Evolutionary conservation across 2,329 filamentous ascomycete genomes (phyloP).

Genomic region (Diaporthe sp.): DNA sequence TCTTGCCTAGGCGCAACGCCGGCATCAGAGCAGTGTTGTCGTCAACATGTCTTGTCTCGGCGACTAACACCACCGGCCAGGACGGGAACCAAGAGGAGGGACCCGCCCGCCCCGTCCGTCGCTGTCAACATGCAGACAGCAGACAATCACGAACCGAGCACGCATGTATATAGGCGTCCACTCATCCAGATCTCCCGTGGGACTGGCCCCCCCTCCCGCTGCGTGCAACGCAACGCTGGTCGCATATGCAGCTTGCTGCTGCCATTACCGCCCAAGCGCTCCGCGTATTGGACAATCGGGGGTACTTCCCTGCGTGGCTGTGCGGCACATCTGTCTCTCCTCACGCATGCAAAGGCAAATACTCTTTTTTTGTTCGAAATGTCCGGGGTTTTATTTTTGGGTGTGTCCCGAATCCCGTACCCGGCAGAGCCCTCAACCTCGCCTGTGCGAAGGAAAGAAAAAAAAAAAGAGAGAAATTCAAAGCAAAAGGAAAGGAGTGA

Average conservation of each 20-base stretch:
- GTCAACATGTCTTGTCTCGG: not conserved
- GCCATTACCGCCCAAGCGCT: conserved; percentile 29
- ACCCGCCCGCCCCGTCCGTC: not conserved
- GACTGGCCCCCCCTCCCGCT: conserved; percentile 16
- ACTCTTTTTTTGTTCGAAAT: not conserved
- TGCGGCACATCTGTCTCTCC: conserved; percentile 1
- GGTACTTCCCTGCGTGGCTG: conserved; percentile 10
- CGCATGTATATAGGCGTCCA: not conserved
- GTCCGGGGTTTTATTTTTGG: conserved; percentile 29
- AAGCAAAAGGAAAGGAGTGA: not conserved
- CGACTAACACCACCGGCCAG: not conserved
- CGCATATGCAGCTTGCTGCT: conserved; percentile 26
- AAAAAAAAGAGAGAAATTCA: not conserved
- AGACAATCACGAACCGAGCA: conserved; percentile 9
- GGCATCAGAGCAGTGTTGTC: not conserved
- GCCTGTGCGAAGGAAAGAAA: not conserved
- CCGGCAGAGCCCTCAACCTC: not conserved
- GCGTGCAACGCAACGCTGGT: conserved; percentile 13
- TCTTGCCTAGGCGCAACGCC: conserved; percentile 14
- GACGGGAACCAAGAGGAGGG: not conserved
- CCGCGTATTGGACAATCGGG: conserved; percentile 18
- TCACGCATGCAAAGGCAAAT: not conserved
- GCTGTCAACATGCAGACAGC: not conserved
- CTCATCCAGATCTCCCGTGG: conserved; percentile 10
- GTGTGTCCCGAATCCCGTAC: conserved; percentile 5